Conservation (phyloP, 768 basidiomycete genomes). For the Suillus americanus region DNA sequence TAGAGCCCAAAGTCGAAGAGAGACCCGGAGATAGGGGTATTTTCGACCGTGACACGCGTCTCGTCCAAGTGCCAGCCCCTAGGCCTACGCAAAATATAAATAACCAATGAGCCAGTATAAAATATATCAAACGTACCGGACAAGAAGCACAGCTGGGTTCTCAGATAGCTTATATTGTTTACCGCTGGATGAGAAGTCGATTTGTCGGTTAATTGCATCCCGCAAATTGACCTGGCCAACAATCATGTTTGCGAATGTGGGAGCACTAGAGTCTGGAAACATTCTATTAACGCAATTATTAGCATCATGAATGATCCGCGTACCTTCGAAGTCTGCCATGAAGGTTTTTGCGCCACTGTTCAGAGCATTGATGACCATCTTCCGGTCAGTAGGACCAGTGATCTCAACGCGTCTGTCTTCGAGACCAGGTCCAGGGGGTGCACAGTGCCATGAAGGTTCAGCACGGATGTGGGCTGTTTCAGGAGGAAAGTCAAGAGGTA, state of each 20-base stretch:
- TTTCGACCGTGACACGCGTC: conserved; percentile 87
- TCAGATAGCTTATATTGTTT: conserved; percentile 90
- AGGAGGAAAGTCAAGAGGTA: conserved; percentile 77
- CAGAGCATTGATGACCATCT: conserved; percentile 98
- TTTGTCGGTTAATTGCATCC: conserved; percentile 84
- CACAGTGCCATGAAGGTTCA: conserved; percentile 91
- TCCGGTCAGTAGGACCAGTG: conserved; percentile 95
- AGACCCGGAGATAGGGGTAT: conserved; percentile 84
- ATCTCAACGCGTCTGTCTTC: conserved; percentile 97
- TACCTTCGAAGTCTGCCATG: conserved; percentile 99
- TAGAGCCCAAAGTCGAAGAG: conserved; percentile 97
- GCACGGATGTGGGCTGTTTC: conserved; percentile 90
- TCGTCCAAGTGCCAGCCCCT: conserved; percentile 99
- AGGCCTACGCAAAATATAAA: conserved; percentile 51
- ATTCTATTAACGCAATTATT: conserved; percentile 7
- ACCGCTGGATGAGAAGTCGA: conserved; percentile 85
- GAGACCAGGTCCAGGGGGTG: conserved; percentile 85
- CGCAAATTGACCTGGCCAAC: conserved; percentile 93
- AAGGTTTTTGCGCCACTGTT: conserved; percentile 97
- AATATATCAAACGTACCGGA: conserved; percentile 57
- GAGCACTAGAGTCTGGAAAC: conserved; percentile 80
- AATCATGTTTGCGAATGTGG: conserved; percentile 91
- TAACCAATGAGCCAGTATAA: neutral
- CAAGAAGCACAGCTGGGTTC: conserved; percentile 87
- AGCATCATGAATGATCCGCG: conserved; percentile 12